phyloP scores from a whole-genome alignment of 495 filamentous ascomycete genomes.

The Jackrogersella multiformis region DNA sequence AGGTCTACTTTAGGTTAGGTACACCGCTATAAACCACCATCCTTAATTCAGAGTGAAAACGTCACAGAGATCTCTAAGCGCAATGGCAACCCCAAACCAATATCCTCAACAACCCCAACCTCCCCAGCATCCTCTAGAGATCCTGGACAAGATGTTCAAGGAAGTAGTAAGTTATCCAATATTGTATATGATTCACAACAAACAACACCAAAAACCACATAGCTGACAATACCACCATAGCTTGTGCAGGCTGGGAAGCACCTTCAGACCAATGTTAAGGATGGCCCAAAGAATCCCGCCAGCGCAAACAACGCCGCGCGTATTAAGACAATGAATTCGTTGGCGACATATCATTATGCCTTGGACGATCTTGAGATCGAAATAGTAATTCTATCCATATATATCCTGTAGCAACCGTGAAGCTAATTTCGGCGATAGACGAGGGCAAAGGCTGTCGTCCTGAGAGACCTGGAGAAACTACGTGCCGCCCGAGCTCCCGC shows the following conservation, averaged over 20 bases:
- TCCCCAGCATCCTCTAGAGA: conserved; percentile 52
- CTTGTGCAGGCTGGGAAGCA: conserved; percentile 62
- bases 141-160: conserved; percentile 56
- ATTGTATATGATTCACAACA: neutral
- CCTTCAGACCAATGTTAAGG: conserved; percentile 51
- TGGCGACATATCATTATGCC: conserved; percentile 57
- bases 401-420: neutral
- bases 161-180: conserved; percentile 53
- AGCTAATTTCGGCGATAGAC: conserved; percentile 47
- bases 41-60: neutral
- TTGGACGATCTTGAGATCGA: conserved; percentile 63
- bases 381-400: conserved; percentile 53
- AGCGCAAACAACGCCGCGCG: conserved; percentile 45
- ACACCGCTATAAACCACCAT: too few relatives aligned
- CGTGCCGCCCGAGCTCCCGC: conserved; percentile 44
- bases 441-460: conserved; percentile 53
- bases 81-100: conserved; percentile 49
- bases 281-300: conserved; percentile 47
- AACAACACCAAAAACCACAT: neutral
- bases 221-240: conserved; percentile 45
- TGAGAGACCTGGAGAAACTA: conserved; percentile 53
- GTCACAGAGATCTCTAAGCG: neutral
- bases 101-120: too few relatives aligned
- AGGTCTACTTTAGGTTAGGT: too few relatives aligned
- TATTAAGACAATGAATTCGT: conserved; percentile 49